Conservation (phyloP, 2,329 filamentous ascomycete genomes). For the Geosmithia putterillii region DNA sequence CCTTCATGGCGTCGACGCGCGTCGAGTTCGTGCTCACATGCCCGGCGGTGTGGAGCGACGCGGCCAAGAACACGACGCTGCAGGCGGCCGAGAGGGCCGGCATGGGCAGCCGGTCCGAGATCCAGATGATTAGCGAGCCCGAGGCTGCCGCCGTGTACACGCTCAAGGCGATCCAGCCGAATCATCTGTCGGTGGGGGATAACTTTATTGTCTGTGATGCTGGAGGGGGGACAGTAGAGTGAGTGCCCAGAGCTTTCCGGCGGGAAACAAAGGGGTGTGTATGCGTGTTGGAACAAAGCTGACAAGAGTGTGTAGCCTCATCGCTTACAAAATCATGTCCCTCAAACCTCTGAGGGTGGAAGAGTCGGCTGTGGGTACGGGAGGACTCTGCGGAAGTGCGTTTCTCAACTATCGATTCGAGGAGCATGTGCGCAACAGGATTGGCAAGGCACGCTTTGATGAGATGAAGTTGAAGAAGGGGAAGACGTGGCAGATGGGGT, state of each 20-base stretch:
- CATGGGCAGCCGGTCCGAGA: conserved; percentile 57
- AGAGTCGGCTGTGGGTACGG: conserved; percentile 69
- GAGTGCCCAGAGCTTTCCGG: conserved; percentile 12
- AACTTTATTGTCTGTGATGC: conserved; percentile 53
- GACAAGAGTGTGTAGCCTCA: conserved; percentile 34
- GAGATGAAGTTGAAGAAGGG: conserved; percentile 68
- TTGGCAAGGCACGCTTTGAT: conserved; percentile 56
- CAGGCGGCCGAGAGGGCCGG: conserved; percentile 68
- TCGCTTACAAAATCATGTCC: conserved; percentile 71
- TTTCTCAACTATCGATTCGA: conserved; percentile 75
- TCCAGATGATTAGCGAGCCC: conserved; percentile 71
- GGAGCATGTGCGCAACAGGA: conserved; percentile 56
- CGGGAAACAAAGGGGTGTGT: background rate
- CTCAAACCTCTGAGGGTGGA: conserved; percentile 60
- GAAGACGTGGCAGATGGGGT: conserved; percentile 69
- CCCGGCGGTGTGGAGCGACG: conserved; percentile 75
- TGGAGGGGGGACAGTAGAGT: conserved; percentile 57
- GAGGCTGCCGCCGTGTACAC: conserved; percentile 74
- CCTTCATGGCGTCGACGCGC: conserved; percentile 64
- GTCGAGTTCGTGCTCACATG: conserved; percentile 73
- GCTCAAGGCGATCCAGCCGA: conserved; percentile 66
- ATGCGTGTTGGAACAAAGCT: too few species aligned
- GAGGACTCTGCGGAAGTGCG: conserved; percentile 64
- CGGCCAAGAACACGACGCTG: conserved; percentile 72
- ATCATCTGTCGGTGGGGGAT: conserved; percentile 56